Percentiles rank a stretch among this genome's conserved stretches.
Evolutionary conservation across 495 filamentous ascomycete genomes (phyloP).

Genomic region (Aeminium ludgeri): DNA sequence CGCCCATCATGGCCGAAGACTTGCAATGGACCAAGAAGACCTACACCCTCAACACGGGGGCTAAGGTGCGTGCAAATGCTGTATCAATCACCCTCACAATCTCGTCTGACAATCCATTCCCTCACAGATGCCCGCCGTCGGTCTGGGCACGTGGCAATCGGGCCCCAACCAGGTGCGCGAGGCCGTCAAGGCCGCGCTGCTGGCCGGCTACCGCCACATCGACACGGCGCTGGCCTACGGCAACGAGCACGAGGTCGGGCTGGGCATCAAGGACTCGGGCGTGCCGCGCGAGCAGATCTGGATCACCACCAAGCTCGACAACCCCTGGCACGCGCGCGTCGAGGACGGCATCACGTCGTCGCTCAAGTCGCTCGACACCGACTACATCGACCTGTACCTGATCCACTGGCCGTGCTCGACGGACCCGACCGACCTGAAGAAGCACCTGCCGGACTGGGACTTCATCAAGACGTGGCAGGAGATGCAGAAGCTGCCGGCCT

Average conservation of each 20-base stretch:
- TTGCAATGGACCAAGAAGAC: slow-evolving; percentile 32
- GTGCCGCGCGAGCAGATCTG: slow-evolving; percentile 68
- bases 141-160: slow-evolving; percentile 71
- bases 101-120: no score
- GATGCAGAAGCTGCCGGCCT: slow-evolving; percentile 66
- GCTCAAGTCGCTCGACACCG: slow-evolving; percentile 49
- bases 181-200: slow-evolving; percentile 61
- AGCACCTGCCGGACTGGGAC: slow-evolving; percentile 54
- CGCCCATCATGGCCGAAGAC: no score
- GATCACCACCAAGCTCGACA: slow-evolving; percentile 79
- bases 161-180: slow-evolving; percentile 42
- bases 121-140: slow-evolving; percentile 68
- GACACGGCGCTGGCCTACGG: slow-evolving; percentile 67
- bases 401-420: slow-evolving; percentile 70
- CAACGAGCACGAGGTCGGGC: slow-evolving; percentile 70
- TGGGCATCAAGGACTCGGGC: slow-evolving; percentile 63
- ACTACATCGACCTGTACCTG: slow-evolving; percentile 74
- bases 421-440: slow-evolving; percentile 37
- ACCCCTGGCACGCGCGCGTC: slow-evolving; percentile 58
- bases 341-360: slow-evolving; percentile 52
- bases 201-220: slow-evolving; percentile 56
- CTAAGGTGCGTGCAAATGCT: slow-evolving; percentile 6
- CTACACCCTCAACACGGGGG: slow-evolving; percentile 61
- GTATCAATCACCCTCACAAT: no score
- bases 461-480: slow-evolving; percentile 66